Percentiles rank a stretch among this genome's conserved stretches.
phyloP scores from a whole-genome alignment of 768 basidiomycete species.

The Leccinum barrowsii region DNA sequence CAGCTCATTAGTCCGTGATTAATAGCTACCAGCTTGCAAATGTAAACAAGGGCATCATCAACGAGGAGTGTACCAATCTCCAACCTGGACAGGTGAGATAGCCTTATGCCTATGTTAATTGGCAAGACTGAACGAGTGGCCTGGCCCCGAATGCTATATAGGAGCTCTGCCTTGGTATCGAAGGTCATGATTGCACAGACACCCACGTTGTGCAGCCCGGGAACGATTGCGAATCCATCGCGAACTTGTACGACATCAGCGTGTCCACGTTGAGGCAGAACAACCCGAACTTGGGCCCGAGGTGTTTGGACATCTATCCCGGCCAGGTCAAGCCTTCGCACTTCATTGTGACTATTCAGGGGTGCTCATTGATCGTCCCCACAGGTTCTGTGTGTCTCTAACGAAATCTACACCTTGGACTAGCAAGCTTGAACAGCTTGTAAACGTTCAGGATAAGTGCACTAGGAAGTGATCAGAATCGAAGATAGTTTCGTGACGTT shows the following conservation, averaged over 20 bases:
- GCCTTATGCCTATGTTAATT: neutral
- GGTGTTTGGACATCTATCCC: neutral
- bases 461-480: neutral
- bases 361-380: neutral
- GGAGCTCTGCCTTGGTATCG: conserved; percentile 52
- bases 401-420: neutral
- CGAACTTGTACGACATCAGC: neutral
- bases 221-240: neutral
- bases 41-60: conserved; percentile 43
- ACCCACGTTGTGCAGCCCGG: neutral
- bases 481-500: neutral
- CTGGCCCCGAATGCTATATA: conserved; percentile 11
- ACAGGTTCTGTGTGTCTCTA: neutral
- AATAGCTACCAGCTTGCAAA: conserved; percentile 55
- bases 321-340: neutral
- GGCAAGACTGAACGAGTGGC: neutral
- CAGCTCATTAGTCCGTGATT: neutral
- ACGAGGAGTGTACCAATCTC: conserved; percentile 56
- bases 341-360: neutral
- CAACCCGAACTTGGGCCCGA: neutral
- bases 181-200: conserved; percentile 50
- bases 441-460: neutral
- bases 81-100: conserved; percentile 41
- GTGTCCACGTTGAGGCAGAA: neutral
- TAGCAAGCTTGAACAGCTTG: neutral